Base-by-base conservation (phyloP, 1,284 basidiomycete genomes). In the Ganoderma leucocontextum region DNA sequence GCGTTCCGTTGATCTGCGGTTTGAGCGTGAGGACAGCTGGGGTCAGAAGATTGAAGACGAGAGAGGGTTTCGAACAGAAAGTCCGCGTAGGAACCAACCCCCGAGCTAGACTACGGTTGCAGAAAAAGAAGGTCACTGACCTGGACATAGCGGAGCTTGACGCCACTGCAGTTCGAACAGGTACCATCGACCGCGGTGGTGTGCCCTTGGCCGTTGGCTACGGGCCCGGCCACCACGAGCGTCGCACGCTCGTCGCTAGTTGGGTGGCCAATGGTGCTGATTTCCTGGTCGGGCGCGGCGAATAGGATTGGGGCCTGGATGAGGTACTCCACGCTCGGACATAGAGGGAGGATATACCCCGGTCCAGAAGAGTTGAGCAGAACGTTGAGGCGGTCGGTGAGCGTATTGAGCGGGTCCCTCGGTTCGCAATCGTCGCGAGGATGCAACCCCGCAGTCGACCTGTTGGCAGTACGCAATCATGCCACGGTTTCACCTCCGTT, bases 201-300 rank as follows among this genome's bases (percentile, higher is more conserved):
- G 69, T 92, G 91, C 2, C 90, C 90, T 53, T 80, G 76, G 8
- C 87, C 87, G 73, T 90, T 83, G 7, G 74, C 70, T 1, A 88
- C 78, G 36, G 84, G 79, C 1, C 93, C 94, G 72, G 79, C 80
- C 6, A 95, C 85, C 29, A 86, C 79, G 25, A 91, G 79, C 9
- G 81, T 85, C 0, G 89, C 89, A 59, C 89, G 82, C 3, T 79
- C 79, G 47, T 80, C 78, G n/a, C 82, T 87, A 0, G 84, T 87
- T 0, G 94, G 94, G 72, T 94, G 92, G 15, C 91, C 92, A 5
- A 84, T 76, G 0, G 94, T 95, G 72, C 88, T 92, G 59, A 95
- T 94, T 79, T 95, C 94, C 80, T 95, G 90, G 73, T 89, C 81
- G 0, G 86, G 82, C 8, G 87, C 85, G 1, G 88, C 83, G 75